A percentile compares a stretch with the other conserved stretches of the same genome.
Conservation (phyloP, 2,329 filamentous ascomycete species). For the Graphilbum ipis-grandicollis region DNA sequence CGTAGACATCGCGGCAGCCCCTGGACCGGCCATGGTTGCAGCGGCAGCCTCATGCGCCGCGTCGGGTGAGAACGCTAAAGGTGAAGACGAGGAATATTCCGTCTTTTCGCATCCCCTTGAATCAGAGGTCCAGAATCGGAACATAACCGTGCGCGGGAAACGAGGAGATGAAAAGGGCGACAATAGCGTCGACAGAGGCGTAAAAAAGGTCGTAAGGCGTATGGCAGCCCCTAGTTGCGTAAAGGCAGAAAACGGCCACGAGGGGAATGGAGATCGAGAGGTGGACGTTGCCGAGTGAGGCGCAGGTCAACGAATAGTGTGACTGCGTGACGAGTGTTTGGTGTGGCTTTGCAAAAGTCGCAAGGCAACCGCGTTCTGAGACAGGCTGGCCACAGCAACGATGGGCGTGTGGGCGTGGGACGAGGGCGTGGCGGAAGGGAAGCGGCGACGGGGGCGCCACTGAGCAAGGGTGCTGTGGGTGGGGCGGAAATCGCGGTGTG, state of each 20-base stretch:
- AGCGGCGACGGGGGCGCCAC: neutral
- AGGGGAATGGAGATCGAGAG: neutral
- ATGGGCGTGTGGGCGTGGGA: neutral
- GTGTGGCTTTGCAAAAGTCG: neutral
- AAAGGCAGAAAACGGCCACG: too few species aligned
- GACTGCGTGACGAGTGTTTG: too few species aligned
- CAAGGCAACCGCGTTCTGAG: neutral
- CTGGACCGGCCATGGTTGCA: neutral
- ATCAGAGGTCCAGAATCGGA: conserved; percentile 43
- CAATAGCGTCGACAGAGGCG: too few species aligned
- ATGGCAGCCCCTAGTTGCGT: too few species aligned
- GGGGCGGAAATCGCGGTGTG: neutral
- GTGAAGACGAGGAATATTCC: too few species aligned
- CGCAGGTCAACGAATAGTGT: neutral
- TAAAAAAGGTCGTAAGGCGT: too few species aligned
- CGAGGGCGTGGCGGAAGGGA: neutral
- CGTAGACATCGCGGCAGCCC: conserved; percentile 1
- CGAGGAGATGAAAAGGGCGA: conserved; percentile 2
- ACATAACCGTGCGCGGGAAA: conserved; percentile 32
- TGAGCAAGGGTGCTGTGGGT: neutral
- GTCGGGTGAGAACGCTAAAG: too few species aligned
- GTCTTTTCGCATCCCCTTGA: conserved; percentile 37
- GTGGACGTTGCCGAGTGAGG: neutral
- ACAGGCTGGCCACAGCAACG: neutral
- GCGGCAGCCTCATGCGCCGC: conserved; percentile 13